These are phyloP conservation scores for Sugiyamaella xylanicola DNA, from an alignment of 1,139 yeast genomes.

Conservation along the genomic window DNA sequence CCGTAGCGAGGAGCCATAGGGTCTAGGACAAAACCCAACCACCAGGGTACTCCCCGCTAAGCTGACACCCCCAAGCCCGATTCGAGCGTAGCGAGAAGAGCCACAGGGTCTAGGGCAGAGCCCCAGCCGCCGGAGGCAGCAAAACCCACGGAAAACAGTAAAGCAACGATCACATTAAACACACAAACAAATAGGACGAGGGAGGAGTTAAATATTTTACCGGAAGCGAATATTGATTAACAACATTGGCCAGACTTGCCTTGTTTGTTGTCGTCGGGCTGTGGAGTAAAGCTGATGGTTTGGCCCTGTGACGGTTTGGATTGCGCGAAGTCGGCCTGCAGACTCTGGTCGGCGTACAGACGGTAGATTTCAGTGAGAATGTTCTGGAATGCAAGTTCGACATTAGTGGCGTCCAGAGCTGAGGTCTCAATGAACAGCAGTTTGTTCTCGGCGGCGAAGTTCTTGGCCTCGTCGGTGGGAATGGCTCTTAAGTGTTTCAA, in stretches of 20 bases:
- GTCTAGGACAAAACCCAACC: no score
- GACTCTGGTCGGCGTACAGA: constrained; percentile 59
- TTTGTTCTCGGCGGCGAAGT: constrained; percentile 90
- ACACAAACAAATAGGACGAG: constrained; percentile 2
- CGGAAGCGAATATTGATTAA: constrained; percentile 24
- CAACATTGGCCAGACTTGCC: constrained; percentile 65
- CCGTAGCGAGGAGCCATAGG: no score
- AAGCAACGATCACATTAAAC: constrained; percentile 9
- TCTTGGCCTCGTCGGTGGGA: constrained; percentile 96
- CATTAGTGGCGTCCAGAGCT: constrained; percentile 92
- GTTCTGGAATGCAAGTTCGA: constrained; percentile 91
- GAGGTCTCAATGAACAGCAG: constrained; percentile 96
- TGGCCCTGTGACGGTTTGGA: constrained; percentile 67
- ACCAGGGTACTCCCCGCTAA: no score
- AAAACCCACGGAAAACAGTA: neutral
- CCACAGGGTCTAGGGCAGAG: constrained; percentile 8
- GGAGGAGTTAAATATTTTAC: constrained; percentile 5
- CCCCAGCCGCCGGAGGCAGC: constrained; percentile 13
- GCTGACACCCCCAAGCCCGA: neutral
- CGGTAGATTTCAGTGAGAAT: constrained; percentile 90
- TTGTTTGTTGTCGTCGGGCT: constrained; percentile 76
- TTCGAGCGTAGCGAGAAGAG: neutral
- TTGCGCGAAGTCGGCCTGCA: constrained; percentile 51
- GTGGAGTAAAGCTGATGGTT: constrained; percentile 90
- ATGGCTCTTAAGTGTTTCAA: constrained; percentile 94